Base-by-base conservation (phyloP, 2,329 filamentous ascomycete genomes). In the Trichoderma simmonsii region DNA sequence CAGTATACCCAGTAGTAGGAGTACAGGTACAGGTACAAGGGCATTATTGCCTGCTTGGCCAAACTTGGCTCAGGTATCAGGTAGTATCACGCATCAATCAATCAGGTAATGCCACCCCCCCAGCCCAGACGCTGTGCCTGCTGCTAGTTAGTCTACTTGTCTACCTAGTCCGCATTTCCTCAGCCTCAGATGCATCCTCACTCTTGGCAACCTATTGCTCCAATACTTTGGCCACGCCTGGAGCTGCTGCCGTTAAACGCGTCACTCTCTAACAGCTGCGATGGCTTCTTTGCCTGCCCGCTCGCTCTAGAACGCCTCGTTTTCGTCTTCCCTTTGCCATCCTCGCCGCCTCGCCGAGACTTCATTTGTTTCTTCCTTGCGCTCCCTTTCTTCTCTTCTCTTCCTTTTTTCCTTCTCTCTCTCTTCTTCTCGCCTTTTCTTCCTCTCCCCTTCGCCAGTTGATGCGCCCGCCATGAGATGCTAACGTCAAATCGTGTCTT, bases 131-230 rank as follows among this genome's bases (percentile, higher is more conserved):
- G 51, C 65, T 32, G 64, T 68, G 65, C 54, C 65, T 64, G 21
- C 54, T 30, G 43, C 34, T 36, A 36, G 34, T 36, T 14, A 36
- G 34, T 36, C 34, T 36, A 36, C 34, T 1, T 36, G 34, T 34
- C 26, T 28, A 39, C 15, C 51, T 70, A 57, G 32, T 39, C 28
- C 21, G 51, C 48, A 60, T 54, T 66, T 71, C 62, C 61, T 71
- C 70, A 71, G 70, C 70, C 70, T 71, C 70, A 71, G 63, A 65
- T 62, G 70, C 62, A 61, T 62, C 62, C 36, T 48, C 39, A 21
- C 59, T n/a, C 69, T 71, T 63, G 69, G 69, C 57, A 71, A 21
- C 32, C 32, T 68, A 24, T 26, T 69, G 56, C 56, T 48, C 61
- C 61, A 60, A 65, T 65, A 66, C 69, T 15, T 71, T 14, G 11